Evolutionary conservation across 352 stramenopile genomes (phyloP), one percentile per base, ranked within the genome.

Genomic region (Globisporangium irregulare): DNA sequence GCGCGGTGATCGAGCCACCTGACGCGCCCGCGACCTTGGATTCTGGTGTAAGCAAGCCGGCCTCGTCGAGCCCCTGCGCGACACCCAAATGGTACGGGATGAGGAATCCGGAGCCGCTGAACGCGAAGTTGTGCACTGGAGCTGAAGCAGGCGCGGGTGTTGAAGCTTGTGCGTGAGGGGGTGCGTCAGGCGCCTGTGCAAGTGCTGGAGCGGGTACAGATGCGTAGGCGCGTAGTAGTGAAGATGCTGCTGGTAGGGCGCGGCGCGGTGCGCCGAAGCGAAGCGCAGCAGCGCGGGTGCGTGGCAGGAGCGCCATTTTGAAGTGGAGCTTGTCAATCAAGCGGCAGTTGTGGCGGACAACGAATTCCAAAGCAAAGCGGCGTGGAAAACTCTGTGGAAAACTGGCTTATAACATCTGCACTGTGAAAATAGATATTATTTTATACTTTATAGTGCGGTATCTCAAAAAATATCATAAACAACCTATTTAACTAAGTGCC

Each of bases 1-100:
- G 72, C 7, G 87, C 86, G 8, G 83, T 72, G 58, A 95, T 86
- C 18, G 87, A 72, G 20, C 87, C 87, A 27, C 87, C 87, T 0
- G 87, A 95, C 22, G 86, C 87, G 25, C 87, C 87, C 4, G 84
- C 84, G 50, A 95, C 88, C 57, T 78, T 77, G 14, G 86, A 93
- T 18, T 53, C 56, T 6, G 63, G 25, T 56, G 75, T 74, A 38
- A 95, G 75, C 24, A 71, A 82, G 15, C 82, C 84, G 12, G 76
- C 73, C 43, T 84, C 69, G 29, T 84, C 72, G 3, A 95, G 79
- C 5, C 78, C 77, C 53, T 86, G 74, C 6, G 82, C 84, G 38
- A 92, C 77, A 27, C 87, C 87, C 43, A 95, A 75, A 62, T 95
- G 86, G 71, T 93, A 95, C 46, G 87, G 74, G 59, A 92, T 81